Base-by-base conservation (phyloP, 257 asterid genomes). In the Solanum lignicaule region DNA sequence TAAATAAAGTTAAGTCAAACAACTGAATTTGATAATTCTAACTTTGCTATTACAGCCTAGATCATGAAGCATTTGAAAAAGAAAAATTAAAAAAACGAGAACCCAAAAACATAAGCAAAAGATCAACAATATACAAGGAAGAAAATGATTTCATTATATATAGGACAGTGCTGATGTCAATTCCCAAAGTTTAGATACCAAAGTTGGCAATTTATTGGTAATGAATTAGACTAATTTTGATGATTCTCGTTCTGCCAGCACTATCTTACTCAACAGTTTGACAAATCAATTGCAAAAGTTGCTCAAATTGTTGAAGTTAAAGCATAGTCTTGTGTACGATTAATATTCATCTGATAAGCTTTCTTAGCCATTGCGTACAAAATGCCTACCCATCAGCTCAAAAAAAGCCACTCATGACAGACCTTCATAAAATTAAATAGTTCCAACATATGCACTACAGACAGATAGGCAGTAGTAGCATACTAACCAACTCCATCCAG, bases 401-500 rank as follows among this genome's bases (percentile, higher is more conserved):
- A 79, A 41, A 35, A 29, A 43, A 29, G 85, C 48, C 39, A 27
- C 32, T 43, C 85, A 27, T 27, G 66, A 81, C 29, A 81, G 39
- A 81, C 46, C 9, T 27, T 79, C 85, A 43, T 46, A 25, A 25
- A 78, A 7, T 41, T 25, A 15, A 39, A 79, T 79, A 81, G 35
- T 46, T 55, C 29, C 25, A 43, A n/a, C 36, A 87, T 16, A 87
- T 35, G 86, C 78, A 78, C 75, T 38, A 75, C 7, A 69, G 39
- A 41, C 13, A 25, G 25, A 85, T 29, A 85, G 39, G 62, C 32
- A 65, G 35, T 78, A 41, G n/a, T 10, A n/a, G 33, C 83, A 75
- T 35, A 90, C 95, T 92, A 89, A 97, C 99, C 99, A 97, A 90
- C 90, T 97, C 99, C 98, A 95, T 94, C 99, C 99, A 97, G 87